Base-by-base conservation (phyloP, 2,329 filamentous ascomycete species). In the Nemania sp. region DNA sequence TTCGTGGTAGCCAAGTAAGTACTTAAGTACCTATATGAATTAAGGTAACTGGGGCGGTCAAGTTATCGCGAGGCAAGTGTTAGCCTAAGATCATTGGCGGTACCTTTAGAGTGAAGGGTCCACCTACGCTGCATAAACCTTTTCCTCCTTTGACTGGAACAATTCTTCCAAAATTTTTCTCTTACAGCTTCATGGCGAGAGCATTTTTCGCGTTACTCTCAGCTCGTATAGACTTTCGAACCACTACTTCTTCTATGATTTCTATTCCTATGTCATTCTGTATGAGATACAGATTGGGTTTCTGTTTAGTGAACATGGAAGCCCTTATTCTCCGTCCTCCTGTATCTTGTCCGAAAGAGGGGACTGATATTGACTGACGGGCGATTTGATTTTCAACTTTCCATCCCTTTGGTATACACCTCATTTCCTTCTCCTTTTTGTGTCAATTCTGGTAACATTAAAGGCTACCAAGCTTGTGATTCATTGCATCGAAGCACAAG, bases 281-380 rank as follows among this genome's bases (percentile, higher is more conserved):
- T 20, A 25, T 35, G 15, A 20, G 6, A 15, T 12, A 42, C 25
- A 11, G 25, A 17, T 40, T 48, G 40, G 40, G 56, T 51, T 21
- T 43, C 34, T 62, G 56, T 62, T 59, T 25, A 62, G 60, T 62
- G 52, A 62, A 59, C 56, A 56, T 46, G 29, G 37, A 49, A 21
- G 20, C 47, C 56, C 29, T 55, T 25, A 11, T 17, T 49, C 32
- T 45, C n/a, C 2, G 20, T 37, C 39, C 20, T n/a, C 47, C 42
- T 34, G 1, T 46, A 43, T 17, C 15, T 45, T 45, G 37, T 15
- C 46, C 29, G 42, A n/a, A 18, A 12, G 20, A 18, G 13, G n/a
- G 18, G 29, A n/a, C 18, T 48, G 12, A 21, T 32, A 17, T 34
- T 6, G 35, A n/a, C 32, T 56, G 18, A 17, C 5, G 49, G 18